phyloP scores from a whole-genome alignment of 495 filamentous ascomycete species.

The Annulohypoxylon moriforme region DNA sequence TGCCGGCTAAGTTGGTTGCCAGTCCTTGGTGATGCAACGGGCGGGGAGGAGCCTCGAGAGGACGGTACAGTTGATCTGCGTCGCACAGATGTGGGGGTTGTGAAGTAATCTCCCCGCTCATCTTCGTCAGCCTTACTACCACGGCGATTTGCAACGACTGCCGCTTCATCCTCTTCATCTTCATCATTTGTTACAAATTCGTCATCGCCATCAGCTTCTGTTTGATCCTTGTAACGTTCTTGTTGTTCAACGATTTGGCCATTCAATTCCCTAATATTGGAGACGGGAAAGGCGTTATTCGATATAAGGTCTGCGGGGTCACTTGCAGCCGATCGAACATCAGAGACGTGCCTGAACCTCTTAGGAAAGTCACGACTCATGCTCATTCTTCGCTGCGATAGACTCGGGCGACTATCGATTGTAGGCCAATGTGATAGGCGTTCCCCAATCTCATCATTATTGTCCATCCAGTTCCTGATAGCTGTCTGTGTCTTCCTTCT shows the following conservation, averaged over 20 bases:
- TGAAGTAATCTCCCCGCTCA: constrained; percentile 62
- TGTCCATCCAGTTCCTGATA: constrained; percentile 88
- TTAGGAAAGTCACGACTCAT: constrained; percentile 56
- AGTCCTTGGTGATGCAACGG: constrained; percentile 48
- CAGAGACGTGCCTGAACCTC: constrained; percentile 57
- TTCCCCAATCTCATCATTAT: constrained; percentile 69
- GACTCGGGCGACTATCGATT: constrained; percentile 56
- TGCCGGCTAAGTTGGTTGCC: constrained; percentile 46
- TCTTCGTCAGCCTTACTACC: constrained; percentile 35
- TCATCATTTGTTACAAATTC: constrained; percentile 86
- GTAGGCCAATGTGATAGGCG: constrained; percentile 65
- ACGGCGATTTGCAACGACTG: constrained; percentile 46
- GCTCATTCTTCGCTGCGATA: constrained; percentile 57
- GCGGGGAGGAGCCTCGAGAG: constrained; percentile 41
- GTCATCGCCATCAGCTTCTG: constrained; percentile 87
- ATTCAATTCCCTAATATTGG: constrained; percentile 37
- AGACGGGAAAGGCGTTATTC: constrained; percentile 53
- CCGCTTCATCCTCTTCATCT: constrained; percentile 63
- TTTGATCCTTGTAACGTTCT: constrained; percentile 61
- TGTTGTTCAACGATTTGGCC: constrained; percentile 47
- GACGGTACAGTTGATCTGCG: constrained; percentile 33
- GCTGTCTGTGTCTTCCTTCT: constrained; percentile 76
- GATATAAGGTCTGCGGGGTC: constrained; percentile 66
- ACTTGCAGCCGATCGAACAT: constrained; percentile 63
- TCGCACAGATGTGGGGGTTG: constrained; percentile 50